Evolutionary conservation across 2,329 filamentous ascomycete genomes (phyloP).

Genomic region (Pseudogymnoascus sp.): DNA sequence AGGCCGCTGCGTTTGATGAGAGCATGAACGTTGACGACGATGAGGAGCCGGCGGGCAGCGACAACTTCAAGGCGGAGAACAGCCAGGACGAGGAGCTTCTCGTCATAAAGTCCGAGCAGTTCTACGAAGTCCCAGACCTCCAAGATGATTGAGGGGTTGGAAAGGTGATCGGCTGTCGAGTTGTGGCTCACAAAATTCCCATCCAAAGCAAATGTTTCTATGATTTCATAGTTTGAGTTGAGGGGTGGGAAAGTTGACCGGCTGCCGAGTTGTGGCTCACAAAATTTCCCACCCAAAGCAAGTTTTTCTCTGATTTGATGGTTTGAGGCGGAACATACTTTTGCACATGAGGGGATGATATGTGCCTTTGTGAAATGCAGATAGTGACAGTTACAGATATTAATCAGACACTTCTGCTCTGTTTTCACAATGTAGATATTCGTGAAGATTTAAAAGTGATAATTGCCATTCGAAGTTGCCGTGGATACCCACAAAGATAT

Average conservation of each 20-base stretch:
- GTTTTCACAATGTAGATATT: background rate
- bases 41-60: conserved; percentile 3
- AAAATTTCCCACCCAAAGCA: background rate
- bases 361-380: background rate
- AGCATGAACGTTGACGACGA: conserved; percentile 12
- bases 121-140: background rate
- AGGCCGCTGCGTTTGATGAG: conserved; percentile 20
- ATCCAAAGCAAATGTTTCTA: background rate
- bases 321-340: background rate
- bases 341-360: background rate
- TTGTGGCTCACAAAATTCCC: background rate
- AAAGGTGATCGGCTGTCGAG: background rate
- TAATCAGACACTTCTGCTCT: background rate
- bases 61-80: conserved; percentile 1
- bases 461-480: background rate
- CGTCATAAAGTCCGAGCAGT: conserved; percentile 1
- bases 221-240: background rate
- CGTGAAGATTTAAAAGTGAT: background rate
- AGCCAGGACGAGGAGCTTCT: background rate
- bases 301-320: background rate
- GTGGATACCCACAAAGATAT: background rate
- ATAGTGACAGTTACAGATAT: background rate
- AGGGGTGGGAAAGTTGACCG: background rate
- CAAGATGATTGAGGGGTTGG: background rate
- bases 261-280: background rate